phyloP scores from a whole-genome alignment of 2,329 filamentous ascomycete genomes.

The Coniochaeta sp. region DNA sequence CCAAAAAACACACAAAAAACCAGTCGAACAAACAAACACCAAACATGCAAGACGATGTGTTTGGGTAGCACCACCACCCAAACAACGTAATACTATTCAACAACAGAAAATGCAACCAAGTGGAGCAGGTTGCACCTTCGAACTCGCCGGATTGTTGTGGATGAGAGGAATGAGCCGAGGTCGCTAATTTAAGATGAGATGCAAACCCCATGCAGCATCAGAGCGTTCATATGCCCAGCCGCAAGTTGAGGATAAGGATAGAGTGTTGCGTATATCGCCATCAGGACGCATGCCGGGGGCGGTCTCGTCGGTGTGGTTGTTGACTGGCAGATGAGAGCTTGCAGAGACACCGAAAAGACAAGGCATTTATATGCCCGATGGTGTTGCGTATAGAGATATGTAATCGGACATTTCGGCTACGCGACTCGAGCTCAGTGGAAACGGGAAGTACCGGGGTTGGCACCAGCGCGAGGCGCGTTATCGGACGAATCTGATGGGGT shows the following conservation, averaged over 20 bases:
- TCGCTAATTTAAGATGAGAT: not conserved
- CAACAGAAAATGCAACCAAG: not conserved
- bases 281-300: not conserved
- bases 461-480: slow-evolving; percentile 1
- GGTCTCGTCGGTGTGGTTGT: not conserved
- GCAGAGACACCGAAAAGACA: not conserved
- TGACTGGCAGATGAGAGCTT: not conserved
- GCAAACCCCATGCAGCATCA: not conserved
- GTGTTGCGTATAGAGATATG: not conserved
- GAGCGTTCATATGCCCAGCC: no score
- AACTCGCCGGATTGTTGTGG: not conserved
- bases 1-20: not conserved
- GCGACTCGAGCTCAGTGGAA: not conserved
- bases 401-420: not conserved
- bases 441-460: slow-evolving; percentile 1
- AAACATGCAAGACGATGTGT: not conserved
- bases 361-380: not conserved
- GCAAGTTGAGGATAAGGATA: not conserved
- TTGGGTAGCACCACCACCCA: not conserved
- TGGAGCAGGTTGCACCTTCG: not conserved
- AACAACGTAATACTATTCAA: not conserved
- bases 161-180: not conserved
- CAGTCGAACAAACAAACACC: not conserved
- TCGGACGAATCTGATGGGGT: slow-evolving; percentile 3
- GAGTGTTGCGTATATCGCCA: not conserved